A percentile compares a stretch with the other conserved stretches of the same genome.
Conservation (phyloP, 225 moss, liverwort and hornwort genomes). For the Neckera pumila region DNA sequence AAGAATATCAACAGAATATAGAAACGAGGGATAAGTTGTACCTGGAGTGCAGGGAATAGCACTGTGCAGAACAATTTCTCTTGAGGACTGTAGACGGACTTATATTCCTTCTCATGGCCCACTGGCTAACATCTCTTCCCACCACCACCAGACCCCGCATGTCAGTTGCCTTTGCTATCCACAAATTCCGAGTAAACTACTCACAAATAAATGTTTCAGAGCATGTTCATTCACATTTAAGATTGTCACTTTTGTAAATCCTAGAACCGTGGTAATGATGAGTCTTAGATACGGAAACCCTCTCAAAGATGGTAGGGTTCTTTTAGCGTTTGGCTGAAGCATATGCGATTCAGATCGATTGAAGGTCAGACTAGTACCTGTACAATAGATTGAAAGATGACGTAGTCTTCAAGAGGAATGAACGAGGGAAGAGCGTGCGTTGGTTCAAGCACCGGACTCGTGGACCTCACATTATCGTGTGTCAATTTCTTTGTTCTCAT, state of each 20-base stretch:
- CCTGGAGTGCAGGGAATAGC: conserved; percentile 96
- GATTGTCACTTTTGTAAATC: background rate
- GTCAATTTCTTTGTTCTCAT: conserved; percentile 16
- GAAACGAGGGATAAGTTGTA: conserved; percentile 1
- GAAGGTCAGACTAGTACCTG: conserved; percentile 61
- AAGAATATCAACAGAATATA: background rate
- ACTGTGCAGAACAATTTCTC: conserved; percentile 93
- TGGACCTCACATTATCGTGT: conserved; percentile 1
- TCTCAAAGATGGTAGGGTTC: background rate
- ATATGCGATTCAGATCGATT: background rate
- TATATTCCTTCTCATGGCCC: conserved; percentile 76
- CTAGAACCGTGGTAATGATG: background rate
- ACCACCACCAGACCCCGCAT: conserved; percentile 33
- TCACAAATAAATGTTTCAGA: background rate
- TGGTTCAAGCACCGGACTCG: conserved; percentile 5
- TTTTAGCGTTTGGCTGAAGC: background rate
- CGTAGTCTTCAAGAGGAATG: conserved; percentile 90
- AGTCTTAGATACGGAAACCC: background rate
- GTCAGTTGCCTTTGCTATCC: conserved; percentile 19
- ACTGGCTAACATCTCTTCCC: conserved; percentile 68
- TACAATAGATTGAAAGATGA: conserved; percentile 66
- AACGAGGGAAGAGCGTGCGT: conserved; percentile 65
- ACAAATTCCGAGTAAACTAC: background rate
- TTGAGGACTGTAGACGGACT: conserved; percentile 81
- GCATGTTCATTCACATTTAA: background rate